Percentiles rank a stretch among this genome's conserved stretches.
phyloP scores from a whole-genome alignment of 2,329 filamentous ascomycete genomes.

The Clonostachys rosea region DNA sequence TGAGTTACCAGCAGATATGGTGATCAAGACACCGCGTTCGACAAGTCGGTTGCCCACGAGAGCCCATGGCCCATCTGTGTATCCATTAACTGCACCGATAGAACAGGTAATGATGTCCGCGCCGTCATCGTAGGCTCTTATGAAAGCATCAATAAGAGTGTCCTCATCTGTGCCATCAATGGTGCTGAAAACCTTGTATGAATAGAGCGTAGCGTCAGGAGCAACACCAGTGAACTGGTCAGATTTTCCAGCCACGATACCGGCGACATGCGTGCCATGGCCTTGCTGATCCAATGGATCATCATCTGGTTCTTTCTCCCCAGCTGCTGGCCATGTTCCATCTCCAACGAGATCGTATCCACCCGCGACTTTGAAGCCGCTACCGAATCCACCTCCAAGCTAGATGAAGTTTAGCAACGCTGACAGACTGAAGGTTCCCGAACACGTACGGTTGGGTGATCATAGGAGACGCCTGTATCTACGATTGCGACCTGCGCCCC shows the following conservation, averaged over 20 bases:
- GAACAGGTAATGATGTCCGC: constrained; percentile 25
- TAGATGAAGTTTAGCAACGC: not conserved
- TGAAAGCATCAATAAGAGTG: constrained; percentile 25
- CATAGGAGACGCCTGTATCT: constrained; percentile 17
- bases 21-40: constrained; percentile 29
- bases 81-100: constrained; percentile 20
- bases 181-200: constrained; percentile 18
- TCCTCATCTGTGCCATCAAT: constrained; percentile 13
- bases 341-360: constrained; percentile 15
- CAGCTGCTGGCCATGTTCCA: not conserved
- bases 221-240: constrained; percentile 17
- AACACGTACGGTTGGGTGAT: constrained; percentile 7
- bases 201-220: constrained; percentile 15
- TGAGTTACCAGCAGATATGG: constrained; percentile 36
- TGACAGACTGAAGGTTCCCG: not conserved
- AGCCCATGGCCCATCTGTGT: constrained; percentile 20
- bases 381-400: constrained; percentile 15
- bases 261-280: constrained; percentile 20
- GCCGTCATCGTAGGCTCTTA: constrained; percentile 19
- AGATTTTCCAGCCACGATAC: constrained; percentile 19
- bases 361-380: constrained; percentile 14
- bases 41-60: constrained; percentile 21
- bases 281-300: constrained; percentile 17
- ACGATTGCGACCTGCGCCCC: constrained; percentile 16
- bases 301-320: constrained; percentile 10